Base-by-base conservation (phyloP, 768 basidiomycete species). In the Hirschioporus abietinus region DNA sequence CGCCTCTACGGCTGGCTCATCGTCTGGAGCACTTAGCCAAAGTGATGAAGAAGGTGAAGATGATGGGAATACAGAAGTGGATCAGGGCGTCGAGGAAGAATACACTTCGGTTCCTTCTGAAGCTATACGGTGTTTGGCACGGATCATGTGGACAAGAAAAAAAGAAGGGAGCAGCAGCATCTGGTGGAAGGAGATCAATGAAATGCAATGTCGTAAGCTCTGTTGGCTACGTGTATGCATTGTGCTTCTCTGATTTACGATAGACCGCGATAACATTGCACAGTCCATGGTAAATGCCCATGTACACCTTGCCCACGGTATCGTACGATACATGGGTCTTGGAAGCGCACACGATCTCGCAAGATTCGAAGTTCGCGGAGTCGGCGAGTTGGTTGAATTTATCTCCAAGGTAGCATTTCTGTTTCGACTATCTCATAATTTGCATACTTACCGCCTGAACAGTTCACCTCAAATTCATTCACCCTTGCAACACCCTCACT, bases 401-500 rank as follows among this genome's bases (percentile, higher is more conserved):
- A 84, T 90, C 63, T 93, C 93, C n/a, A 81, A 85, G 65, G 92
- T 92, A 70, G 26, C 27, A 9, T 25, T 17, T 52, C 9, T 26
- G 42, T 36, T 25, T 5, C 1, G 25, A 26, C 17, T 10, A 5
- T 23, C 8, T 36, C 24, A 60, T 65, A 34, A 61, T 65, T 15
- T 42, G 64, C 36, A 63, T 52, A 42, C 72, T 71, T 18, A 63
- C 62, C 15, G 12, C 12, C 42, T 15, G 20, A 52, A 35, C 24
- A 99, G 95, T 95, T 98, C 74, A 86, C 87, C 10, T 92, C 93
- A 7, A 99, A 99, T 74, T 90, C 96, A 0, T 92, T 98, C 73
- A 90, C 95, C 0, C 78, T 97, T 10, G 89, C 94, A 0, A 85
- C 89, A 0, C 87, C 91, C 0, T 83, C 91, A 4, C 79, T 99